A percentile compares a stretch with the other conserved stretches of the same genome.
phyloP scores from a whole-genome alignment of 106 monocot genomes.

The Dendrobium huoshanense region DNA sequence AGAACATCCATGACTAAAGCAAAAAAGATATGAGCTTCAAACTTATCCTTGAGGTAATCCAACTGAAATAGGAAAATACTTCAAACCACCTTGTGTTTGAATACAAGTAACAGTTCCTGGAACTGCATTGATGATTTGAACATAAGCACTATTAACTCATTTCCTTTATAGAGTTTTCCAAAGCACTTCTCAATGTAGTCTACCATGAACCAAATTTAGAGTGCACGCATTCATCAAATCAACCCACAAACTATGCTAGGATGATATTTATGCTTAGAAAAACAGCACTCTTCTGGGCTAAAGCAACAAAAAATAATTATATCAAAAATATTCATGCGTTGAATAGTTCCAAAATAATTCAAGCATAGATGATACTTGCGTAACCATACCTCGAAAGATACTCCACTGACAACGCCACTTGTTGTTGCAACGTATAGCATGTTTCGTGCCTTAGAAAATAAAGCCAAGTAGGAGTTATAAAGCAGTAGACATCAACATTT shows the following conservation, averaged over 20 bases:
- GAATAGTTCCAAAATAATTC: not conserved
- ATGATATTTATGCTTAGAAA: not conserved
- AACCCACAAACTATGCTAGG: not conserved
- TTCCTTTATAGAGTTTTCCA: too few relatives aligned
- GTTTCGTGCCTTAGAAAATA: constrained; percentile 24
- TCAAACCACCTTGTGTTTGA: too few relatives aligned
- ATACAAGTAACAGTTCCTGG: too few relatives aligned
- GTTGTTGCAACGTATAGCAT: constrained; percentile 78
- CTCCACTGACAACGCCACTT: constrained; percentile 66
- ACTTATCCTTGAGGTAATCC: too few relatives aligned
- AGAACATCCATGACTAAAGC: too few relatives aligned
- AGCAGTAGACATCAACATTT: not conserved
- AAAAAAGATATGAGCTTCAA: too few relatives aligned
- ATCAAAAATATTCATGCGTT: not conserved
- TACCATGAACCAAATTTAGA: not conserved
- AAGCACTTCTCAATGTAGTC: not conserved
- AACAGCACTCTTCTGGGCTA: not conserved
- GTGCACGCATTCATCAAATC: not conserved
- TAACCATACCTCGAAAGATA: constrained; percentile 52
- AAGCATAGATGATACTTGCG: not conserved
- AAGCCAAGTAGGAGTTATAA: not conserved
- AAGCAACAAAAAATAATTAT: not conserved
- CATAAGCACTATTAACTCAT: too few relatives aligned
- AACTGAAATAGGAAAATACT: too few relatives aligned
- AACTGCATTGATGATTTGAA: too few relatives aligned